Conservation (phyloP, 2,329 filamentous ascomycete species). For the Colletotrichum horii region DNA sequence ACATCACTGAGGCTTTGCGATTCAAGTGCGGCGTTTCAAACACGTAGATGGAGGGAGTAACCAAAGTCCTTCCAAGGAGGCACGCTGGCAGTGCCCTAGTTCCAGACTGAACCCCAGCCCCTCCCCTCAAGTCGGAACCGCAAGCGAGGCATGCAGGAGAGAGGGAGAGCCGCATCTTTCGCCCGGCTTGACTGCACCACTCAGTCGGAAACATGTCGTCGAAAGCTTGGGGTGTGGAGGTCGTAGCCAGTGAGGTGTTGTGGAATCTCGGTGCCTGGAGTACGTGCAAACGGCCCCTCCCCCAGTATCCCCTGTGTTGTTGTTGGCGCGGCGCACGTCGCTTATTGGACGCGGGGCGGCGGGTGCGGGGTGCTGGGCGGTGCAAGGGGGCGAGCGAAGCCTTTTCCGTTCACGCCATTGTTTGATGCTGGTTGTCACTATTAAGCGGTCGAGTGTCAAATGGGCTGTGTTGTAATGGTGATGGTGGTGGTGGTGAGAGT, state of each 20-base stretch:
- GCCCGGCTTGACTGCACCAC: background rate
- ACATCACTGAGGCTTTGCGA: background rate
- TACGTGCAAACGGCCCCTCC: background rate
- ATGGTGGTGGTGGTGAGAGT: background rate
- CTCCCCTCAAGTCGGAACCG: background rate
- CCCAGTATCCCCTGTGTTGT: background rate
- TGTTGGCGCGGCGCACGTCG: background rate
- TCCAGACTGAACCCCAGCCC: background rate
- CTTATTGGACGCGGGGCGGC: background rate
- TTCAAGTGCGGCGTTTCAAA: background rate
- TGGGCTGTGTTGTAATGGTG: background rate
- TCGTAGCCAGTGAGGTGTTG: background rate
- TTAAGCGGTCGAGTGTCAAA: background rate
- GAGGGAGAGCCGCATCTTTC: background rate
- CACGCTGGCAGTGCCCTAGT: background rate
- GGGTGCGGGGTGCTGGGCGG: background rate
- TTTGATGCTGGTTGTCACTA: background rate
- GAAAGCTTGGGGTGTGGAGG: background rate
- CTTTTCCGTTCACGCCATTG: background rate
- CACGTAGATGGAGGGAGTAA: background rate
- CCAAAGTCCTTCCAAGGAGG: background rate
- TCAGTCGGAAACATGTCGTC: background rate
- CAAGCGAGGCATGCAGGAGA: background rate
- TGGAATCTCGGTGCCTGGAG: slow-evolving; percentile 18
- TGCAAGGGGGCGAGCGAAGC: background rate